These are phyloP conservation scores for Ogataea allantospora DNA, from an alignment of 805 yeast species.

Conservation along the genomic window DNA sequence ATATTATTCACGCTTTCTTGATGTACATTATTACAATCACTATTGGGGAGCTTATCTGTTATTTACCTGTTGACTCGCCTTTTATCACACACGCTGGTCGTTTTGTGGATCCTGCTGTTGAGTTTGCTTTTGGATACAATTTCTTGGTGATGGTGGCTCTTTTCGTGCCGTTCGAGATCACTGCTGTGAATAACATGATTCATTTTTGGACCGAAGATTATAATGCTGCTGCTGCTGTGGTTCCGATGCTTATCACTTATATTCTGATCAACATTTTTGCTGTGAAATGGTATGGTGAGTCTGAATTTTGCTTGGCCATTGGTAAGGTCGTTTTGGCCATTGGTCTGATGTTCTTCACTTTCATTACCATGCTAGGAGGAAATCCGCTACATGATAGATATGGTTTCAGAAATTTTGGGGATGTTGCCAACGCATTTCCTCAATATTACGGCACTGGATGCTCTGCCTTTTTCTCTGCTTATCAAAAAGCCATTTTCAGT, in stretches of 20 bases:
- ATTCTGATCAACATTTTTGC: slow-evolving; percentile 67
- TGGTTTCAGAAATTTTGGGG: slow-evolving; percentile 30
- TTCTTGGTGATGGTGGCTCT: slow-evolving; percentile 75
- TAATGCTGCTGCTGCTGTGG: slow-evolving; percentile 66
- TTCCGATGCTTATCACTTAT: slow-evolving; percentile 63
- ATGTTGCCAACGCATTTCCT: slow-evolving; percentile 45
- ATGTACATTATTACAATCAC: slow-evolving; percentile 64
- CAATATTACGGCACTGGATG: slow-evolving; percentile 52
- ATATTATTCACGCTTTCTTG: slow-evolving; percentile 64
- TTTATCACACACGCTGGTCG: slow-evolving; percentile 72
- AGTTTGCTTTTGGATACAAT: slow-evolving; percentile 76
- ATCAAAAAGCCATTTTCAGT: slow-evolving; percentile 72
- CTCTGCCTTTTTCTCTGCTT: slow-evolving; percentile 68
- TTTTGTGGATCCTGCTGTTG: slow-evolving; percentile 73
- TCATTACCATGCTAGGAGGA: slow-evolving; percentile 84
- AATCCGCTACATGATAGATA: slow-evolving; percentile 60
- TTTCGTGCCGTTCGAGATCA: slow-evolving; percentile 79
- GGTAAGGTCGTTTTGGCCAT: slow-evolving; percentile 71
- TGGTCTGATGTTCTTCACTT: slow-evolving; percentile 75
- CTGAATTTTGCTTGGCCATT: slow-evolving; percentile 75
- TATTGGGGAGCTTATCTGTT: slow-evolving; percentile 78
- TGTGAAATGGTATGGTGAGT: slow-evolving; percentile 74
- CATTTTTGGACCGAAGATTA: slow-evolving; percentile 81
- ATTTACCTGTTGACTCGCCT: slow-evolving; percentile 74
- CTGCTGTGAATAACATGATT: slow-evolving; percentile 73